Conservation (phyloP, 495 filamentous ascomycete genomes). For the Penicillium manginii region DNA sequence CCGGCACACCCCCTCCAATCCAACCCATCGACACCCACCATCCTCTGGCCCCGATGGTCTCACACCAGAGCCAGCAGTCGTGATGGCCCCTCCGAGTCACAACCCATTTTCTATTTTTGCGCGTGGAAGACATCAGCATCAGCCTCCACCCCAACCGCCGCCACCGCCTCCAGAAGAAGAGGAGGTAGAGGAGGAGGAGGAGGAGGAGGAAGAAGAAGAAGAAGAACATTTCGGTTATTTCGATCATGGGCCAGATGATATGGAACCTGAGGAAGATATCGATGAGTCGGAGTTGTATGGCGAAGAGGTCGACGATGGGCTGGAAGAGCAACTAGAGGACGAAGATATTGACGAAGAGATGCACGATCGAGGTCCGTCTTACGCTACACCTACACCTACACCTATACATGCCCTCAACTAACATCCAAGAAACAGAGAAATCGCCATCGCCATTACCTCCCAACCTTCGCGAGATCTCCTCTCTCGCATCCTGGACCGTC, state of each 20-base stretch:
- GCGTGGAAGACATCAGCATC: slow-evolving; percentile 25
- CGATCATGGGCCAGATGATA: slow-evolving; percentile 21
- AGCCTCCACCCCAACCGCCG: slow-evolving; percentile 19
- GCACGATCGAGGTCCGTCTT: slow-evolving; percentile 40
- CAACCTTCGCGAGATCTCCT: slow-evolving; percentile 86
- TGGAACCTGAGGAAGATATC: slow-evolving; percentile 21
- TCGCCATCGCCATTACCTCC: slow-evolving; percentile 45
- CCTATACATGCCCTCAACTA: neutral
- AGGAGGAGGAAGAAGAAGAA: slow-evolving; percentile 22
- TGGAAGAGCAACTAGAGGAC: slow-evolving; percentile 41
- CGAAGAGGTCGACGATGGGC: slow-evolving; percentile 45
- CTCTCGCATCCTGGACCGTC: slow-evolving; percentile 91
- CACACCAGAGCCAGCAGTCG: slow-evolving; percentile 24
- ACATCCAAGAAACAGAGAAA: slow-evolving; percentile 26
- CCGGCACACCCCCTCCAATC: slow-evolving; percentile 34
- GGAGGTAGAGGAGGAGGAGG: slow-evolving; percentile 19
- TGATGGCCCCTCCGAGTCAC: slow-evolving; percentile 26
- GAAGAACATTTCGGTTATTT: slow-evolving; percentile 23
- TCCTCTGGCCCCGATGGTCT: slow-evolving; percentile 34
- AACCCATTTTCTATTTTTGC: slow-evolving; percentile 42
- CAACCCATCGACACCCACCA: slow-evolving; percentile 37
- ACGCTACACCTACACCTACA: neutral
- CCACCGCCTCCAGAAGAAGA: slow-evolving; percentile 17
- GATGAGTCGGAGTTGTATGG: slow-evolving; percentile 30
- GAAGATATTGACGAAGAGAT: slow-evolving; percentile 48